A percentile compares a stretch with the other conserved stretches of the same genome.
These are phyloP conservation scores for Erythrophleum ivorense DNA, from an alignment of 331 rosid species.

Conservation along the genomic window DNA sequence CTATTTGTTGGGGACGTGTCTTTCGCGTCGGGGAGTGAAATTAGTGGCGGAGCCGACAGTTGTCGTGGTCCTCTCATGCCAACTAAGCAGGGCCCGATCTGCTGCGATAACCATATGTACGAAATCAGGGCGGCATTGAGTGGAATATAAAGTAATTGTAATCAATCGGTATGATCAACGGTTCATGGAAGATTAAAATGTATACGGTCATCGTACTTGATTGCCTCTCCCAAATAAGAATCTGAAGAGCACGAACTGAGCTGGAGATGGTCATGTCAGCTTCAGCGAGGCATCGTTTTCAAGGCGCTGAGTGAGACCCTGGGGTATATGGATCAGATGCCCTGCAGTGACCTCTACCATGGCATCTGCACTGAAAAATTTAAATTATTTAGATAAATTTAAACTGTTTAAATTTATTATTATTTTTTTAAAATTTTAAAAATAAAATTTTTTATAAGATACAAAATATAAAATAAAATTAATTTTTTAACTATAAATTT, in stretches of 20 bases:
- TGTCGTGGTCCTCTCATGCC: conserved; percentile 42
- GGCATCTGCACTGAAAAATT: no score
- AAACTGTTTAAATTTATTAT: no score
- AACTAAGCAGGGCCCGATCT: conserved; percentile 1
- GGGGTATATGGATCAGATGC: no score
- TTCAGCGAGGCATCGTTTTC: conserved; percentile 12
- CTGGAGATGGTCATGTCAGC: conserved; percentile 26
- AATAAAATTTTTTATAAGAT: no score
- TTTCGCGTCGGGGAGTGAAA: conserved; percentile 23
- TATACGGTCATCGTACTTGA: neutral
- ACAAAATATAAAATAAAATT: no score
- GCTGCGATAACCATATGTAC: neutral
- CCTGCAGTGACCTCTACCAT: no score
- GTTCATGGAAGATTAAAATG: neutral
- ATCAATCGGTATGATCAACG: neutral
- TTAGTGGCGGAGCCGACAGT: conserved; percentile 39
- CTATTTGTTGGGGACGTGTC: neutral
- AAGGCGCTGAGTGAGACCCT: neutral
- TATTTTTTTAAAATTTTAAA: no score
- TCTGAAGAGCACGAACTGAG: neutral
- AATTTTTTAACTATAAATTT: no score
- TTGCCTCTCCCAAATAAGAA: conserved; percentile 1
- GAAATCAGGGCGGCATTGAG: no score
- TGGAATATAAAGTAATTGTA: neutral
- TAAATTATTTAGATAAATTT: no score